Base-by-base conservation (phyloP, 768 basidiomycete species). In the Suillus americanus region DNA sequence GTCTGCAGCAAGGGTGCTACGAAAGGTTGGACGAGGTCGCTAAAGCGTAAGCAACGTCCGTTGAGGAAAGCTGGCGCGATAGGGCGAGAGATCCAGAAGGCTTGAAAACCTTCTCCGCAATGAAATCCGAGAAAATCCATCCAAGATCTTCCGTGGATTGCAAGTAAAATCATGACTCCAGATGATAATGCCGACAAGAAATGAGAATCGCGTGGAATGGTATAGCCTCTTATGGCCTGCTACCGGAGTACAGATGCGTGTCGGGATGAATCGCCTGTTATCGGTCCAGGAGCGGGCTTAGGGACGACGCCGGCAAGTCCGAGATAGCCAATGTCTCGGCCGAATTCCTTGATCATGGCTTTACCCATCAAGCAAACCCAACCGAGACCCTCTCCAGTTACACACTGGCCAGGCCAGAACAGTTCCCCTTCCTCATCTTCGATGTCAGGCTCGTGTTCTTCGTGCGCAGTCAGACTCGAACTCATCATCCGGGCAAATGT, bases 301-400 rank as follows among this genome's bases (percentile, higher is more conserved):
- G 85, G 87, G 40, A 92, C 85, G n/a, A 89, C 86, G 20, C 90
- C 90, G 23, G 86, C 84, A 20, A 90, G 75, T 37, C 91, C 90
- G 64, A 78, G 80, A 78, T 93, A 94, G 13, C 88, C 89, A 75
- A 89, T 87, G 40, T 86, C 82, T 70, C 86, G 87, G 66, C 91
- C 90, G 70, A 91, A 89, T 71, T 94, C 92, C 69, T 84, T 86
- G 71, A 94, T 86, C 92, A 94, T 94, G 46, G 91, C 88, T 72
- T 89, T 90, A 69, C 91, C 91, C 86, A 94, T 89, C 35, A 90
- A 80, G 74, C 91, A 93, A n/a, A 92, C 86, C 92, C 92, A 94
- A 25, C 89, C 92, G 37, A 94, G 81, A 57, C 92, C 92, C 74
- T 91, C 89, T 50, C 90, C 90, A 37, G 84, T 89, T 64, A 87